Conservation (phyloP, 2,329 filamentous ascomycete genomes). For the Phaeoacremonium minimum region DNA sequence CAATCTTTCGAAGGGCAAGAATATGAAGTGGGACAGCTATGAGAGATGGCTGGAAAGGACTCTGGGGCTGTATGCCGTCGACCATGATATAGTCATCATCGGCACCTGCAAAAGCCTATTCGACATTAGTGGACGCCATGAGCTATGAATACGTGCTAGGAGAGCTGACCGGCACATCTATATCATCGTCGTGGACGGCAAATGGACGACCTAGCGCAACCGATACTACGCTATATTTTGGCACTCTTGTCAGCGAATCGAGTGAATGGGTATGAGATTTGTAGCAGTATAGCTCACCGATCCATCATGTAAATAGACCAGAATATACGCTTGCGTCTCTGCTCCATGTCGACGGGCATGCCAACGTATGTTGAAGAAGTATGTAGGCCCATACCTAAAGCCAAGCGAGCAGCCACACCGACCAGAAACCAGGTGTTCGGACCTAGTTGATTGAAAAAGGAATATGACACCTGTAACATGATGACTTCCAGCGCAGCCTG, state of each 20-base stretch:
- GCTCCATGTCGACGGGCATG: slow-evolving; percentile 22
- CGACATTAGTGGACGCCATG: too few relatives aligned
- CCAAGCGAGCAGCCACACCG: slow-evolving; percentile 35
- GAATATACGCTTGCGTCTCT: slow-evolving; percentile 36
- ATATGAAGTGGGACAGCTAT: slow-evolving; percentile 37
- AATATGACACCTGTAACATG: slow-evolving; percentile 41
- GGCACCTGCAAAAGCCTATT: slow-evolving; percentile 25
- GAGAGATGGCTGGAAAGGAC: slow-evolving; percentile 23
- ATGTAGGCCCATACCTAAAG: slow-evolving; percentile 37
- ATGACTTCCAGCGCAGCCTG: slow-evolving; percentile 36
- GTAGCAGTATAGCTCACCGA: slow-evolving; percentile 17
- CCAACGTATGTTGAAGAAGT: slow-evolving; percentile 26
- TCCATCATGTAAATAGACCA: slow-evolving; percentile 47
- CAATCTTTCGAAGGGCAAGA: slow-evolving; percentile 31
- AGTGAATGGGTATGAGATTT: neutral
- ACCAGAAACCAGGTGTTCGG: slow-evolving; percentile 41
- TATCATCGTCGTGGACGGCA: slow-evolving; percentile 39
- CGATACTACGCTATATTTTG: slow-evolving; percentile 30
- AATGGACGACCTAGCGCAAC: slow-evolving; percentile 38
- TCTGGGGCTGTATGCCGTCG: slow-evolving; percentile 14
- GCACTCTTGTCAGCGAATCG: neutral
- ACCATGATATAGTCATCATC: slow-evolving; percentile 28
- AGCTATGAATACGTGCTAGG: too few relatives aligned
- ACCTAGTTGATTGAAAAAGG: slow-evolving; percentile 41
- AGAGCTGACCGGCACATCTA: slow-evolving; percentile 28